These are phyloP conservation scores for Penicillium angulare DNA, from an alignment of 495 filamentous ascomycete species.

Conservation along the genomic window DNA sequence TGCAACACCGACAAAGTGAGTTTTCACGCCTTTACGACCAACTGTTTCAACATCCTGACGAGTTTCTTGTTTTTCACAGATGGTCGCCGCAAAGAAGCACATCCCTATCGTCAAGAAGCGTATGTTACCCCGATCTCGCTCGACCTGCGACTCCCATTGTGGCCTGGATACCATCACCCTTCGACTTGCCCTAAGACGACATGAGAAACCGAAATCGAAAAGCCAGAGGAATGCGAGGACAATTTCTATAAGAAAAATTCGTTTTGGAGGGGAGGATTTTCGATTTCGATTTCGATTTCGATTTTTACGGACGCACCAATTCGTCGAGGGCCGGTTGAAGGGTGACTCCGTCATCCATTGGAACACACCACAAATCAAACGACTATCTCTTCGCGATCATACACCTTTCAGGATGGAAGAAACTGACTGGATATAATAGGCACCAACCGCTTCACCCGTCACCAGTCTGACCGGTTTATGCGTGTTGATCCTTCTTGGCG, in stretches of 20 bases:
- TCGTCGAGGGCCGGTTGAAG: conserved; percentile 10
- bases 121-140: conserved; percentile 56
- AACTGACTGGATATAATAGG: conserved; percentile 44
- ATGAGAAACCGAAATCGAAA: background rate
- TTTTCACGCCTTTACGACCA: conserved; percentile 7
- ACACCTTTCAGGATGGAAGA: conserved; percentile 20
- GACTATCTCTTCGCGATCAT: background rate
- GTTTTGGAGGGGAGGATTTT: background rate
- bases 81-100: conserved; percentile 98
- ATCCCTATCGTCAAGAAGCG: conserved; percentile 99
- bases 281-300: background rate
- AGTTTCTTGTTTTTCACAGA: conserved; percentile 52
- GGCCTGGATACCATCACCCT: conserved; percentile 25
- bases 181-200: conserved; percentile 10
- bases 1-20: conserved; percentile 48
- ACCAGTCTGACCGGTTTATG: conserved; percentile 96
- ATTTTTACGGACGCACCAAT: background rate
- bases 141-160: conserved; percentile 9
- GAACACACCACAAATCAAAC: conserved; percentile 2
- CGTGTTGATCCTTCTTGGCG: conserved; percentile 84
- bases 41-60: conserved; percentile 20
- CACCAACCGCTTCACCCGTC: conserved; percentile 88
- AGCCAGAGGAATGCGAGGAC: conserved; percentile 12
- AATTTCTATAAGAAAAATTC: background rate
- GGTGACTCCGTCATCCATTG: conserved; percentile 17